Evolutionary conservation across 23 red algal genomes (phyloP).

Genomic region (Gracilaria gracilis): DNA sequence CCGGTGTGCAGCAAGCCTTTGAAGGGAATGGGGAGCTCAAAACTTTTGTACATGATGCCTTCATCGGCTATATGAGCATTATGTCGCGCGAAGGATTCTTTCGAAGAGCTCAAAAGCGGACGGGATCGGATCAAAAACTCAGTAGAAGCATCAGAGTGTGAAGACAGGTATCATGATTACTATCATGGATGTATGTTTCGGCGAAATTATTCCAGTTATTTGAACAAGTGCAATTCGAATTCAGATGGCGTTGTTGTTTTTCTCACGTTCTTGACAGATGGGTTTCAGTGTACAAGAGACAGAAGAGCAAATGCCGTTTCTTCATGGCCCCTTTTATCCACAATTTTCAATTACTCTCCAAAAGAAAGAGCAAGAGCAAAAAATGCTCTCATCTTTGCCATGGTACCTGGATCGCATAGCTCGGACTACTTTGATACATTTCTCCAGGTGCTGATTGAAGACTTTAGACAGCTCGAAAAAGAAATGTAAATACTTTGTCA

Average conservation of each 20-base stretch:
- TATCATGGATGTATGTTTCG: conserved; percentile 27
- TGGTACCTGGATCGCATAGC: neutral
- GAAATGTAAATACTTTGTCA: neutral
- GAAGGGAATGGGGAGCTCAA: neutral
- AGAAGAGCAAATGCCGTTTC: neutral
- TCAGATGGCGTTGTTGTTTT: neutral
- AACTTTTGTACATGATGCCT: neutral
- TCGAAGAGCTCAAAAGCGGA: neutral
- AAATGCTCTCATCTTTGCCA: neutral
- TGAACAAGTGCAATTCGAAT: neutral
- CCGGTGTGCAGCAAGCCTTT: neutral
- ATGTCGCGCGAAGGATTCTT: neutral
- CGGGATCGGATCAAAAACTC: neutral
- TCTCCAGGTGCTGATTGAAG: neutral
- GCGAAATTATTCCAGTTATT: neutral
- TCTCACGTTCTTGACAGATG: conserved; percentile 18
- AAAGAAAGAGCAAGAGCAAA: neutral
- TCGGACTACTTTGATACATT: conserved; percentile 31
- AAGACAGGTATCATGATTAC: neutral
- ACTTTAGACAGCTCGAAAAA: conserved; percentile 14
- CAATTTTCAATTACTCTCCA: neutral
- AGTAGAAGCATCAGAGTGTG: neutral
- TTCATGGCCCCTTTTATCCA: conserved; percentile 9
- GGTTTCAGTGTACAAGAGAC: conserved; percentile 14
- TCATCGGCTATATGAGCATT: neutral